phyloP scores from a whole-genome alignment of 2,329 filamentous ascomycete species.

The Thielaviopsis populi region DNA sequence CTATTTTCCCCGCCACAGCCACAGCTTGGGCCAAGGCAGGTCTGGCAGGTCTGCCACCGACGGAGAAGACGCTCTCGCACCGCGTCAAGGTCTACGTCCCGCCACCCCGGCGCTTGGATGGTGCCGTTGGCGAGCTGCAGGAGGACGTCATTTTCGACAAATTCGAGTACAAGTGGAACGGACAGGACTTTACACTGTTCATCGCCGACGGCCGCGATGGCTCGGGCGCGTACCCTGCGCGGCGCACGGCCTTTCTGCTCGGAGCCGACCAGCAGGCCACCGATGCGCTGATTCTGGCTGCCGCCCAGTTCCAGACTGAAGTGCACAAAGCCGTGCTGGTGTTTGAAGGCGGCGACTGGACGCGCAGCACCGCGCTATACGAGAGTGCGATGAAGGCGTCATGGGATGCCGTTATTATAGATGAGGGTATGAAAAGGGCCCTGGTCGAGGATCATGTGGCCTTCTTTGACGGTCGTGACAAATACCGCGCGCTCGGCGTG shows the following conservation, averaged over 20 bases:
- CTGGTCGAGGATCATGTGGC: constrained; percentile 48
- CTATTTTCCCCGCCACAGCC: too few species aligned
- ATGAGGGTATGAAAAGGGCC: constrained; percentile 46
- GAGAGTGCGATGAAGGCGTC: constrained; percentile 37
- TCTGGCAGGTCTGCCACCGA: neutral
- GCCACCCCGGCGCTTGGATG: constrained; percentile 29
- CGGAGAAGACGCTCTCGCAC: constrained; percentile 21
- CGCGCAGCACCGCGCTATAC: constrained; percentile 47
- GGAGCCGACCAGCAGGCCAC: constrained; percentile 23
- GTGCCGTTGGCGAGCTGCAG: constrained; percentile 25
- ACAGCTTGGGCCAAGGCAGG: neutral
- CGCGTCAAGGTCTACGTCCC: constrained; percentile 28
- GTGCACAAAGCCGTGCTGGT: constrained; percentile 52
- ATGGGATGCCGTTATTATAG: constrained; percentile 54
- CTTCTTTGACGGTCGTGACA: constrained; percentile 46
- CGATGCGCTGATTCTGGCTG: constrained; percentile 40
- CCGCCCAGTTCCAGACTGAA: constrained; percentile 38
- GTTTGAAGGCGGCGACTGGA: constrained; percentile 48
- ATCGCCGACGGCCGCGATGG: constrained; percentile 30
- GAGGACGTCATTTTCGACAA: constrained; percentile 27
- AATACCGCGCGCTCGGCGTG: constrained; percentile 45
- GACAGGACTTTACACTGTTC: constrained; percentile 31
- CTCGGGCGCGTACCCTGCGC: constrained; percentile 20
- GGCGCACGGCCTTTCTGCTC: constrained; percentile 29
- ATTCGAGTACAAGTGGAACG: constrained; percentile 30